Base-by-base conservation (phyloP, 1,139 yeast species). In the Scheffersomyces titani region DNA sequence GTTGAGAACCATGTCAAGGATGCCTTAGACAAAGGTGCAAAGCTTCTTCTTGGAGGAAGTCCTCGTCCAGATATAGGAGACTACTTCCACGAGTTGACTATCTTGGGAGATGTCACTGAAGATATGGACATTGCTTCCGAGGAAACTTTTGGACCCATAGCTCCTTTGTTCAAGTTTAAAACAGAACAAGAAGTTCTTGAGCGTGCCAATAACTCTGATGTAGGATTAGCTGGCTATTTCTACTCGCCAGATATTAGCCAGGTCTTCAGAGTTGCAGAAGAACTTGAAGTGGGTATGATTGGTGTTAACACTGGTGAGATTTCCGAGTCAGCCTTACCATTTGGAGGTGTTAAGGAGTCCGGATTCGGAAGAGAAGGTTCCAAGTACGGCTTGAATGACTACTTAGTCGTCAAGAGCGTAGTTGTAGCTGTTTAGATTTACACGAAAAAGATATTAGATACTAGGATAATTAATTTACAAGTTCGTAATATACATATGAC, bases 321-420 rank as follows among this genome's bases (percentile, higher is more conserved):
- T 60, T 75, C 82, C 16, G 83, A 80, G 59, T 80, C 81, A n/a
- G 76, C 82, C 6, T 65, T 79, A 61, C 84, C 84, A 36, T 80
- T 80, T 61, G 84, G 84, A n/a, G 84, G 84, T 11, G 73, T 80
- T 49, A 78, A 78, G 55, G 80, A 77, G 57, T 77, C 82, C 50
- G 84, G 84, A 0, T 78, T 79, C 59, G 84, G 84, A 50, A 77
- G 83, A 68, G 84, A 80, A 65, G 83, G 83, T n/a, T 78, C 83
- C 1, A 70, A 76, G 60, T 73, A 77, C 61, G 84, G 83, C 40
- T 66, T 78, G 59, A 81, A 78, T 52, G 83, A 79, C 63, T 79
- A 79, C 64, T 70, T 78, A 7, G 75, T 74, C 9, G 63, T 78
- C 49, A 79, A 78, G 63, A 70, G 80, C 45, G 70, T 79, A 47